These are phyloP conservation scores for Ophiocordyceps camponoti-floridani DNA, from an alignment of 2,329 filamentous ascomycete genomes.

Conservation along the genomic window DNA sequence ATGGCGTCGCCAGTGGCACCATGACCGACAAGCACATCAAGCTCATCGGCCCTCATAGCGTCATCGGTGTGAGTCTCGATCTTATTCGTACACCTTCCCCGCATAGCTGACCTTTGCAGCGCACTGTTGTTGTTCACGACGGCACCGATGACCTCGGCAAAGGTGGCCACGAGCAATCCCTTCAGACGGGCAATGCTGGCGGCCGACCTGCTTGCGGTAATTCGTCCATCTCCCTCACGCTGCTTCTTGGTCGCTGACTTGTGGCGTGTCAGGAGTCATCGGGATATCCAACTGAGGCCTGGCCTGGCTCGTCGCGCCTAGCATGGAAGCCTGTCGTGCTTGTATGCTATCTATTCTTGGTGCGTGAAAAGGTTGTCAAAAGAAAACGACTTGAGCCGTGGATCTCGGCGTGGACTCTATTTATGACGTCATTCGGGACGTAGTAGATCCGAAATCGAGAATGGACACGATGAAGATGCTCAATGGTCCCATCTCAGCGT, in stretches of 20 bases:
- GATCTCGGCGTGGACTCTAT: too few relatives aligned
- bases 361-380: too few relatives aligned
- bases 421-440: too few relatives aligned
- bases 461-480: too few relatives aligned
- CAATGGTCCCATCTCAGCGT: too few relatives aligned
- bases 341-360: too few relatives aligned
- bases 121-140: constrained; percentile 84
- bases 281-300: constrained; percentile 56
- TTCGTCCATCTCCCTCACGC: constrained; percentile 9
- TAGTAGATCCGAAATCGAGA: too few relatives aligned
- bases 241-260: constrained; percentile 1
- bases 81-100: too few relatives aligned
- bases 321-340: too few relatives aligned
- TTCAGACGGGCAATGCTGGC: constrained; percentile 97
- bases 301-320: too few relatives aligned
- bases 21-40: constrained; percentile 71
- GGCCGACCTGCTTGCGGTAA: constrained; percentile 83
- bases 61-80: constrained; percentile 59
- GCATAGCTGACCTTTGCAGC: constrained; percentile 30
- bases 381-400: too few relatives aligned
- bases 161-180: constrained; percentile 81
- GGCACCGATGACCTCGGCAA: constrained; percentile 95
- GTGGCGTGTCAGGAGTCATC: constrained; percentile 49
- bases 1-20: constrained; percentile 77
- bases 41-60: constrained; percentile 88